phyloP scores from a whole-genome alignment of 2,329 filamentous ascomycete species.

The Arthrinium phaeospermum region DNA sequence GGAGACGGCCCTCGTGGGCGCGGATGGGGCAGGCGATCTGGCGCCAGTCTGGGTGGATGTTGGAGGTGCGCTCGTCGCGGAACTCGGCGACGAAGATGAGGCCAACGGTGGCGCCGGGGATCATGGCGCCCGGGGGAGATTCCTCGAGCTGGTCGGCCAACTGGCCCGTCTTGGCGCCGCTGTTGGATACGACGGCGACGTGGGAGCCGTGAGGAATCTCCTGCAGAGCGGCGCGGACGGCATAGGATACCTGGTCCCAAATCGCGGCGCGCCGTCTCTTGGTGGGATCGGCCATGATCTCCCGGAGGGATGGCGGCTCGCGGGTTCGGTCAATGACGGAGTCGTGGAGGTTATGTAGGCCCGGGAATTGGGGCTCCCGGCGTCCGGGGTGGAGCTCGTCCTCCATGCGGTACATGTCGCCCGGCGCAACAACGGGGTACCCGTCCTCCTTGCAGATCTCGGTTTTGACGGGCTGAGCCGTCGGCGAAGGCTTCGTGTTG shows the following conservation, averaged over 20 bases:
- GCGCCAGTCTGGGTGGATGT: conserved; percentile 24
- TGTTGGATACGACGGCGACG: conserved; percentile 23
- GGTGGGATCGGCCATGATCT: not conserved
- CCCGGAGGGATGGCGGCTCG: not conserved
- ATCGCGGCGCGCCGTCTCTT: not conserved
- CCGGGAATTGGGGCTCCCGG: conserved; percentile 21
- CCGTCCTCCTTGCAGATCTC: not conserved
- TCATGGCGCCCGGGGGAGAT: conserved; percentile 15
- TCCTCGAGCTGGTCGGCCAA: conserved; percentile 19
- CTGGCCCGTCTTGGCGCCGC: conserved; percentile 11
- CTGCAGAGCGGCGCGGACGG: conserved; percentile 19
- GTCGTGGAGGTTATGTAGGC: conserved; percentile 22
- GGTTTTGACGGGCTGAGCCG: not conserved
- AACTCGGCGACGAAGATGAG: conserved; percentile 24
- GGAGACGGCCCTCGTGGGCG: conserved; percentile 20
- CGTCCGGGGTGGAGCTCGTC: conserved; percentile 19
- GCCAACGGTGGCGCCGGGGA: conserved; percentile 20
- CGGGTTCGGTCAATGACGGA: conserved; percentile 1
- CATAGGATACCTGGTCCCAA: conserved; percentile 8
- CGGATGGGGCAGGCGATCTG: conserved; percentile 24
- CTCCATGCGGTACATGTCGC: conserved; percentile 22
- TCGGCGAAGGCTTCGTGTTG: not conserved
- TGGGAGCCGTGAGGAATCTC: conserved; percentile 22
- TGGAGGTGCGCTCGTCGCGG: conserved; percentile 4
- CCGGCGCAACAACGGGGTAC: conserved; percentile 1